Evolutionary conservation across 106 monocot genomes (phyloP), one percentile per base, ranked within the genome.

Genomic region (Platanthera zijinensis): DNA sequence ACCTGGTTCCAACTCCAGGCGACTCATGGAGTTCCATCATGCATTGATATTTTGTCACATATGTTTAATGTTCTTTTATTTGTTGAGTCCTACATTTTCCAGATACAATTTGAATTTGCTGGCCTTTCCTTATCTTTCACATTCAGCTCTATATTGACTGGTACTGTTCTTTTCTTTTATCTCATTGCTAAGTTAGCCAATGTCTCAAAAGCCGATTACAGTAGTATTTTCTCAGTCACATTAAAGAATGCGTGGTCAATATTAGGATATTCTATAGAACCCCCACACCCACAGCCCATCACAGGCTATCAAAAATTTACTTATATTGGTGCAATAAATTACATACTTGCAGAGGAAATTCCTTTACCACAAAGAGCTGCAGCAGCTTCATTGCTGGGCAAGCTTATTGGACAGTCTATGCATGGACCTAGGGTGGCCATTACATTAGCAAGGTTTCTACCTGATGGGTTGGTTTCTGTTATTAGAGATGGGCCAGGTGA

Each of bases 341-440:
- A 4, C 12, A 22, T 51, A 25, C 48, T 77, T 89, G 85, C 92
- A 95, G 95, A 92, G 71, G 94, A 92, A 88, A 85, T 99, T 48
- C 86, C 92, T 78, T 83, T 99, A 68, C 92, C 84, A 78, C 99
- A 99, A 86, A 89, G 92, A 81, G 90, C 99, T 66, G 91, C 94
- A 54, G 99, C 99, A 68, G 99, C 94, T 79, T 94, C 99, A 22
- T 77, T 99, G 78, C 83, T 99, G 84, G 87, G 94, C 45, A 99
- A 99, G 79, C 92, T 99, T 75, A 61, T 99, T 80, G 87, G 89
- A 73, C 99, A 99, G 69, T 86, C 99, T 82, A 99, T 99, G 99
- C 99, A 99, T 87, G 99, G 99, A 6, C 99, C 99, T 51, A 87
- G 99, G 66, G 99, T 99, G 50, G 89, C 92, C 70, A 99, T 99